These are phyloP conservation scores for Chlamydomonas applanata DNA, from an alignment of 139 green algal genomes.

Conservation along the genomic window DNA sequence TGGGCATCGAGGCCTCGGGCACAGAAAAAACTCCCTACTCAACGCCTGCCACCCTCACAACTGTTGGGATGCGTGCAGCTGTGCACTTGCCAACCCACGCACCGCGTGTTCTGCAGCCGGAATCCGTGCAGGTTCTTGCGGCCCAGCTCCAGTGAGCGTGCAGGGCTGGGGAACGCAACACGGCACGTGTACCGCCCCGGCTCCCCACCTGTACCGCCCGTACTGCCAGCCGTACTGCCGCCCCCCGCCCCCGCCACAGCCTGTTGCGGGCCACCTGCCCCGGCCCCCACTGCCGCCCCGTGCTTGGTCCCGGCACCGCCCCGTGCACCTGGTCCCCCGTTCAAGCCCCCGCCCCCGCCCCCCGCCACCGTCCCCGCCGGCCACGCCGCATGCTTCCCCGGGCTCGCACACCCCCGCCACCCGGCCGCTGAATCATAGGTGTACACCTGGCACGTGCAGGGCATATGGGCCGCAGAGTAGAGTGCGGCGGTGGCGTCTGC, in stretches of 20 bases:
- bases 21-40: too few species aligned
- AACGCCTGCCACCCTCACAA: too few species aligned
- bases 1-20: too few species aligned
- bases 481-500: conserved; percentile 53
- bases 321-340: too few species aligned
- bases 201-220: background rate
- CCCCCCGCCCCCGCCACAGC: background rate
- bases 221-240: background rate
- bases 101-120: conserved; percentile 36
- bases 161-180: conserved; percentile 54
- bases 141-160: conserved; percentile 55
- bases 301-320: background rate
- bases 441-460: conserved; percentile 26
- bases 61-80: too few species aligned
- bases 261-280: background rate
- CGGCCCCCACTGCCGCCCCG: background rate
- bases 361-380: too few species aligned
- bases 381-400: too few species aligned
- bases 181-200: conserved; percentile 70
- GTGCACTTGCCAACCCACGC: background rate
- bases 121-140: conserved; percentile 79
- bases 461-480: conserved; percentile 26
- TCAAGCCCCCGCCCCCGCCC: too few species aligned
- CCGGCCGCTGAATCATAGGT: too few species aligned
- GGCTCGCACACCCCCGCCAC: too few species aligned